These are phyloP conservation scores for Yamadazyma atmosphaerica DNA, from an alignment of 1,139 yeast genomes.

Conservation along the genomic window DNA sequence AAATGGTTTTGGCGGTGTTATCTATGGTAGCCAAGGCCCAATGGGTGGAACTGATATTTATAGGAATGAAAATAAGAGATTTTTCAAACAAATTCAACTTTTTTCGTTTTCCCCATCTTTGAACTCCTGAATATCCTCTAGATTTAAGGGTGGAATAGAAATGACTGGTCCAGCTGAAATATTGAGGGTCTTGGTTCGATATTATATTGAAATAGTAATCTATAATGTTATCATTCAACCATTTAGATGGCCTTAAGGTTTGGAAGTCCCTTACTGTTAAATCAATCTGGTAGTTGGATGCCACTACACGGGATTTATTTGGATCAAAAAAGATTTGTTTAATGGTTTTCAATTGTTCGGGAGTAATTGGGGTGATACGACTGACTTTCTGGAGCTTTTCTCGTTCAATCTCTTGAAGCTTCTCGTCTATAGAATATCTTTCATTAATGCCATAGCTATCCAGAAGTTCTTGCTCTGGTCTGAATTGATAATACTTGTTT, in stretches of 20 bases:
- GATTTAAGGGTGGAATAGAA: conserved; percentile 71
- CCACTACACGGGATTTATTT: conserved; percentile 19
- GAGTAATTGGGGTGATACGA: conserved; percentile 15
- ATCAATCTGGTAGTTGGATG: conserved; percentile 49
- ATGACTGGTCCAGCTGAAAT: conserved; percentile 83
- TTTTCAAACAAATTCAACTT: conserved; percentile 66
- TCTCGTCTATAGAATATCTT: conserved; percentile 18
- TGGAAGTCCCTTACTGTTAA: conserved; percentile 65
- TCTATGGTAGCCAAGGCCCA: conserved; percentile 91
- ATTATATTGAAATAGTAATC: conserved; percentile 75
- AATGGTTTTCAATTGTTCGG: conserved; percentile 23
- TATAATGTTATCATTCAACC: conserved; percentile 92
- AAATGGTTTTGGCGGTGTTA: conserved; percentile 54
- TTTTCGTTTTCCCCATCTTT: conserved; percentile 87
- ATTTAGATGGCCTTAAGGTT: conserved; percentile 67
- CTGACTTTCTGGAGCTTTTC: conserved; percentile 17
- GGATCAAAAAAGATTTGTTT: conserved; percentile 16
- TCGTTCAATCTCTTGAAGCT: conserved; percentile 17
- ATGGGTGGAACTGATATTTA: conserved; percentile 79
- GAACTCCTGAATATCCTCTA: conserved; percentile 80
- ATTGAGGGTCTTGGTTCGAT: conserved; percentile 36
- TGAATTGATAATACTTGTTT: conserved; percentile 4
- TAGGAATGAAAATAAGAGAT: conserved; percentile 75
- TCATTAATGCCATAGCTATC: not conserved
- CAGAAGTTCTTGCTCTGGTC: not conserved